Conservation (phyloP, 805 yeast species). For the Kodamaea lidongshanica region DNA sequence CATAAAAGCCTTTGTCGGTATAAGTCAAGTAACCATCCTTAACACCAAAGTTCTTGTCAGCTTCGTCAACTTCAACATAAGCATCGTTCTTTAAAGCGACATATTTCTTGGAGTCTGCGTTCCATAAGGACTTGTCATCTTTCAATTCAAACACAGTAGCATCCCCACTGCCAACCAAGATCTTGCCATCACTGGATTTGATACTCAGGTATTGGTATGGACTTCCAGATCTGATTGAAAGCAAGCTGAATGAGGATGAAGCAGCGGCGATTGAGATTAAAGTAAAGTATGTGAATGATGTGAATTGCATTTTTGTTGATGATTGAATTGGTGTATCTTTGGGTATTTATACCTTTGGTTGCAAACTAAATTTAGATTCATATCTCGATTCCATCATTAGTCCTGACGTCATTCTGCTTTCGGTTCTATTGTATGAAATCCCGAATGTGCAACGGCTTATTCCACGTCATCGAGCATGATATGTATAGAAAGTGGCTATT, state of each 20-base stretch:
- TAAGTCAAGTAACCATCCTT: constrained; percentile 12
- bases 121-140: constrained; percentile 19
- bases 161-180: constrained; percentile 10
- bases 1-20: constrained; percentile 9
- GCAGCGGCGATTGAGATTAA: constrained; percentile 19
- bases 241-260: constrained; percentile 15
- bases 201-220: constrained; percentile 22
- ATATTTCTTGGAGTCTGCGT: constrained; percentile 13
- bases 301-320: constrained; percentile 5
- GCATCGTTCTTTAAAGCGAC: constrained; percentile 9
- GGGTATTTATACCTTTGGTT: no score
- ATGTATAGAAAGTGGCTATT: no score
- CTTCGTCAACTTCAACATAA: constrained; percentile 5
- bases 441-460: no score
- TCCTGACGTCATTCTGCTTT: no score
- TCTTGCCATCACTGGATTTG: no score
- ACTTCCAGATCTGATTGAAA: constrained; percentile 23
- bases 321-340: no score
- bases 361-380: no score
- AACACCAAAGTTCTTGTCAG: constrained; percentile 10
- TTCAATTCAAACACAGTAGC: constrained; percentile 16
- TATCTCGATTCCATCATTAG: no score
- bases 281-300: constrained; percentile 15
- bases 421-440: no score
- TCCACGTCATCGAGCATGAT: no score